Percentiles rank a stretch among this genome's conserved stretches.
These are phyloP conservation scores for Oropetium thomaeum DNA, from an alignment of 176 grass and related monocot genomes.

Conservation along the genomic window DNA sequence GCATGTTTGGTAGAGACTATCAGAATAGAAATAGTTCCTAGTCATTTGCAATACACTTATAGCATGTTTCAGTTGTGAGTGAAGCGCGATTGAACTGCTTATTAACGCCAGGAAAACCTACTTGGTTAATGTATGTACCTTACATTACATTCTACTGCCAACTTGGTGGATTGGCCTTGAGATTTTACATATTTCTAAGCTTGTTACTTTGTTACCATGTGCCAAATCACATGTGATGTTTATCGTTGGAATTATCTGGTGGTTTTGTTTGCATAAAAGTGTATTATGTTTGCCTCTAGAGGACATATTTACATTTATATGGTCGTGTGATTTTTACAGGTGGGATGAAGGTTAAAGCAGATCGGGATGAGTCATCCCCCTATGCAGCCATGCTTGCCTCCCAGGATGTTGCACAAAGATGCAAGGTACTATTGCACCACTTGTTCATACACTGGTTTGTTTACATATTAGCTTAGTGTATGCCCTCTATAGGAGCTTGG, in stretches of 20 bases:
- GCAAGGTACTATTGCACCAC: constrained; percentile 61
- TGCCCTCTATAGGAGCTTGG: constrained; percentile 61
- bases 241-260: no score
- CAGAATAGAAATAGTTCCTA: background rate
- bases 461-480: background rate
- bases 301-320: background rate
- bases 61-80: no score
- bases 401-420: constrained; percentile 83
- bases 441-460: background rate
- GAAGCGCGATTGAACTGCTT: background rate
- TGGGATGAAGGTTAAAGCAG: constrained; percentile 96
- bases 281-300: no score
- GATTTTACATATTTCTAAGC: no score
- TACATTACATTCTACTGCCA: no score
- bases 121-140: no score
- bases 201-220: no score
- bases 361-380: constrained; percentile 85
- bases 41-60: background rate
- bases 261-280: no score
- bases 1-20: background rate
- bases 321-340: constrained; percentile 41
- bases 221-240: no score
- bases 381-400: constrained; percentile 95
- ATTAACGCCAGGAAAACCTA: no score
- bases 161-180: no score